phyloP scores from a whole-genome alignment of 345 rosid genomes.

The Orychophragmus violaceus region DNA sequence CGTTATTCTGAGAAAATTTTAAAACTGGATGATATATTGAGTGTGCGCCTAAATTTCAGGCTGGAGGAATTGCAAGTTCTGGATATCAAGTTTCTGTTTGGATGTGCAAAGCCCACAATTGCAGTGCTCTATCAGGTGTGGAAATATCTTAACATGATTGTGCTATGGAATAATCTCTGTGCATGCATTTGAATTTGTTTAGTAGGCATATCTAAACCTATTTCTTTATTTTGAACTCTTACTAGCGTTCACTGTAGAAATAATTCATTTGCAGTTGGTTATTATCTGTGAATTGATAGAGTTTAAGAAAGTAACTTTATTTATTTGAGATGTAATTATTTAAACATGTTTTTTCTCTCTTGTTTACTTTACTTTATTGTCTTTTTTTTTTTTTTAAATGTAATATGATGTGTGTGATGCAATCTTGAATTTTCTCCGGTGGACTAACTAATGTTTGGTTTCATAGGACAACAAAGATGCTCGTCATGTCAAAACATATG shows the following conservation, averaged over 20 bases:
- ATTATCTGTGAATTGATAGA: neutral
- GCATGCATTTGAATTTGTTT: neutral
- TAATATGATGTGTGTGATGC: neutral
- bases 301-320: slow-evolving; percentile 3
- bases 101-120: slow-evolving; percentile 93
- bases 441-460: slow-evolving; percentile 15
- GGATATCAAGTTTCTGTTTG: slow-evolving; percentile 94
- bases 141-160: neutral
- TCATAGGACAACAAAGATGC: slow-evolving; percentile 97
- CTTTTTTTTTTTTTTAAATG: neutral
- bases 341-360: neutral
- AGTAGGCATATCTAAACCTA: neutral
- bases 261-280: neutral
- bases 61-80: slow-evolving; percentile 95
- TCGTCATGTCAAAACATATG: slow-evolving; percentile 92
- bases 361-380: neutral
- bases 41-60: slow-evolving; percentile 42
- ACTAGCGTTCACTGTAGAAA: neutral
- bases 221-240: neutral
- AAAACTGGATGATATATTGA: neutral
- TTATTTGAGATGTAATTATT: neutral
- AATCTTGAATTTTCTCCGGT: neutral
- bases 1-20: neutral
- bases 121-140: slow-evolving; percentile 92
- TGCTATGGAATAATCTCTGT: neutral